phyloP scores from a whole-genome alignment of 2,329 filamentous ascomycete genomes.

The Aureobasidium pullulans region DNA sequence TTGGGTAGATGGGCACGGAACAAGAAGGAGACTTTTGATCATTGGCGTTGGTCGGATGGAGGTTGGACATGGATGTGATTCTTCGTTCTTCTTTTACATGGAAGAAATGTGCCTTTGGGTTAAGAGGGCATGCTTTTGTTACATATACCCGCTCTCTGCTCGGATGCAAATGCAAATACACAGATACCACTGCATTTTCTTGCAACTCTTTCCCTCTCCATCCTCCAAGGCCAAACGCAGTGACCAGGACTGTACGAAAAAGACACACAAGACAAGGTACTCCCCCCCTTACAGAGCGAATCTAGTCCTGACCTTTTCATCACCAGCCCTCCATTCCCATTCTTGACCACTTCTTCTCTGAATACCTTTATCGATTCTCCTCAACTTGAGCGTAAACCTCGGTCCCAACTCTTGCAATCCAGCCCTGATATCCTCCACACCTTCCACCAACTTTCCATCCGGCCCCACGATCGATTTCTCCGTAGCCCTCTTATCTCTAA shows the following conservation, averaged over 20 bases:
- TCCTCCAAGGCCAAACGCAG: no score
- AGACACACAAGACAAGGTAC: no score
- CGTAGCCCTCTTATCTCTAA: slow-evolving; percentile 76
- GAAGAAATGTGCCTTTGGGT: no score
- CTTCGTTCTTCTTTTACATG: no score
- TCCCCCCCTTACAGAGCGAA: slow-evolving; percentile 65
- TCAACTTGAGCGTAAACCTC: slow-evolving; percentile 75
- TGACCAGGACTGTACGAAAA: no score
- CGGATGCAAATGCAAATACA: no score
- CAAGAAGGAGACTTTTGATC: neutral
- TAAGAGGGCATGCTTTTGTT: no score
- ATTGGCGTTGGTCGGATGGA: no score
- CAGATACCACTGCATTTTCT: no score
- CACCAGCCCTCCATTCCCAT: slow-evolving; percentile 94
- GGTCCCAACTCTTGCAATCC: slow-evolving; percentile 89
- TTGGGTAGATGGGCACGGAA: neutral
- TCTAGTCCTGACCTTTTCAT: slow-evolving; percentile 89
- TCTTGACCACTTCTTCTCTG: slow-evolving; percentile 68
- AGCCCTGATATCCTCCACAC: slow-evolving; percentile 76
- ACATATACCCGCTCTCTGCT: no score
- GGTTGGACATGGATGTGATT: no score
- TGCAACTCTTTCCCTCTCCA: no score
- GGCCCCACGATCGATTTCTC: slow-evolving; percentile 79
- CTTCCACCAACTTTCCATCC: slow-evolving; percentile 76
- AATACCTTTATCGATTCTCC: slow-evolving; percentile 85